These are phyloP conservation scores for Carex sylvatica DNA, from an alignment of 202 grass and related monocot species.

Conservation along the genomic window DNA sequence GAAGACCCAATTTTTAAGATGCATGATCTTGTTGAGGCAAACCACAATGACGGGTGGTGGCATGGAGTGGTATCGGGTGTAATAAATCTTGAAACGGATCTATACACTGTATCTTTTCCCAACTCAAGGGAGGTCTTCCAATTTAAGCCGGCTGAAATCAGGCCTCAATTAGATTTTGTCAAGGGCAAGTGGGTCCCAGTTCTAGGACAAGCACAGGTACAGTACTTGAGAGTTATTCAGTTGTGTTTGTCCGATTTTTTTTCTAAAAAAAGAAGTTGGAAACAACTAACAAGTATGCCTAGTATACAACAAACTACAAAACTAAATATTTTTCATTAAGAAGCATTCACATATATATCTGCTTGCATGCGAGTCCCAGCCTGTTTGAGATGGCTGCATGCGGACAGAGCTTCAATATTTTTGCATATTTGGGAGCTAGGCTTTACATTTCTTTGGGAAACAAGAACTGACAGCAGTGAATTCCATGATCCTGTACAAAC, in stretches of 20 bases:
- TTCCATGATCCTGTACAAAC: too few relatives aligned
- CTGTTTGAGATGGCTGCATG: background rate
- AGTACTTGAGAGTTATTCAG: background rate
- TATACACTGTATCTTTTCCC: conserved; percentile 54
- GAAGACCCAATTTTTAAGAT: conserved; percentile 13
- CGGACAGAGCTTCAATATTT: background rate
- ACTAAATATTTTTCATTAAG: background rate
- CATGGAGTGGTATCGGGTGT: conserved; percentile 41
- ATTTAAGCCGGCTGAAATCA: conserved; percentile 26
- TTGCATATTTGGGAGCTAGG: background rate
- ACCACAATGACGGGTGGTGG: conserved; percentile 76
- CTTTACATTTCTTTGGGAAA: background rate
- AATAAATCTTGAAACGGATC: background rate
- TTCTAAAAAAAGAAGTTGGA: background rate
- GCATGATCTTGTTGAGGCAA: conserved; percentile 59
- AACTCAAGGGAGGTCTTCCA: conserved; percentile 43
- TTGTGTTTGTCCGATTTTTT: background rate
- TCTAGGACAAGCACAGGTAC: conserved; percentile 11
- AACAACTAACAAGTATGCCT: background rate
- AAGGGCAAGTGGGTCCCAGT: conserved; percentile 33
- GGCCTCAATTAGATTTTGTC: conserved; percentile 32
- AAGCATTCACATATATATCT: background rate
- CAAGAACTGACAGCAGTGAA: background rate
- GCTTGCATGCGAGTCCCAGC: background rate
- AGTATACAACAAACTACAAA: background rate